Evolutionary conservation across 306 rosid genomes (phyloP), one percentile per base, ranked within the genome.

Genomic region (Gastrolobium villosum): DNA sequence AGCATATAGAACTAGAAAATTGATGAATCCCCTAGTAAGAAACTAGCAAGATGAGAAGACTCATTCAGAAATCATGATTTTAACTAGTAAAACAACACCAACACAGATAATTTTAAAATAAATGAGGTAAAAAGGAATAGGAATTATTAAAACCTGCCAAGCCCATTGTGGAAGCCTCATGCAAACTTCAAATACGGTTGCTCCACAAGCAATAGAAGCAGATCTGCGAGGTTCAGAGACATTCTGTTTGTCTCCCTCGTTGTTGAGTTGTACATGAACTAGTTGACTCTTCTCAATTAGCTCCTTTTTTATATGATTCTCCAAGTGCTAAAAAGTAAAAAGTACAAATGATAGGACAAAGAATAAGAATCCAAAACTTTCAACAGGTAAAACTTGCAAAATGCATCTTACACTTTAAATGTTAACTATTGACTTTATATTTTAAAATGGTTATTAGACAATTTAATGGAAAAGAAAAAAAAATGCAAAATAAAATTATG

Each of bases 131-230:
- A 65, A 49, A 72, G 32, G 59, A 71, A 5, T 13, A 37, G 31
- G 50, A 68, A 44, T 59, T 48, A 71, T 72, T 5, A 36, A 65
- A 71, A 96, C 99, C 99, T 96, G 99, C 73, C 89, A 87, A 59
- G 97, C 99, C 99, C 99, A 96, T 40, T 81, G 89, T 72, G 99
- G 98, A 84, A 96, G 93, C 94, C 88, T 96, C 94, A 91, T 79
- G 84, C 89, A 85, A 79, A 96, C 86, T 91, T 93, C 98, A 80
- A 91, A 93, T 77, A 93, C 89, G 0, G 86, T 66, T 78, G 97
- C 94, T 66, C 99, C 99, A 87, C 98, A 91, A 59, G 99, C 98
- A 87, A 96, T 81, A 14, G 99, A 84, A 26, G 96, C 90, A 74
- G 99, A 96, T 89, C 85, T 91, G 57, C 97, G 92, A 80, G 99